Base-by-base conservation (phyloP, 192 early-diverging fungal genomes). In the Helicostylum pulchrum region DNA sequence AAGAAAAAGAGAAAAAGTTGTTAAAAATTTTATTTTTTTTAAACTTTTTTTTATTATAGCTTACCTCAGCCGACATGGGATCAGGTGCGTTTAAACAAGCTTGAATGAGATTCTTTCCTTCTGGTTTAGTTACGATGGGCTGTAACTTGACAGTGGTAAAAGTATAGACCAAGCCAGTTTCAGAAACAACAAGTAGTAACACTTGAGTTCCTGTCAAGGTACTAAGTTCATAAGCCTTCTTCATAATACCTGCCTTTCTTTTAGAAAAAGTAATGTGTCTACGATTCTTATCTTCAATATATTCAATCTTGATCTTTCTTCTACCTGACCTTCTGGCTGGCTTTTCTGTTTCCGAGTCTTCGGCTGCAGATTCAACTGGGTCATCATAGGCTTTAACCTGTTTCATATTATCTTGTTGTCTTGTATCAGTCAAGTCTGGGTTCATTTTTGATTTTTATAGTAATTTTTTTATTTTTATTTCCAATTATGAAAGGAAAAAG, bases 211-310 rank as follows among this genome's bases (percentile, higher is more conserved):
- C 94, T 8, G 94, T 97, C 62, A 97, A 80, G 7, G 92, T 94
- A 68, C 89, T 90, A 9, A 97, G 84, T 74, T 97, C 94, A 70
- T 91, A 95, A 8, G 93, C 94, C 86, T 88, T 97, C 77, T 97
- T 97, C 95, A 97, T 94, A 65, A 97, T 94, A 39, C 95, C 95
- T 10, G 93, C 90, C 66, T 95, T 95, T 71, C 95, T 84, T 76
- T 97, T 97, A 68, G 85, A 88, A 72, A 97, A 95, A 2, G 95
- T 95, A 62, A 95, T 94, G 66, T 94, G 93, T 54, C 94, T 83
- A 67, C 92, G 78, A 61, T 86, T 88, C 78, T 94, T 94, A 74
- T 95, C 94, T 51, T 93, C 89, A 46, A 97, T 97, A 66, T 90
- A 94, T 68, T 94, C 91, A 72, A 97, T 97, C 77, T 94, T 94